Percentiles rank a stretch among this genome's conserved stretches.
phyloP scores from a whole-genome alignment of 1,139 yeast species.

The Candida neerlandica region DNA sequence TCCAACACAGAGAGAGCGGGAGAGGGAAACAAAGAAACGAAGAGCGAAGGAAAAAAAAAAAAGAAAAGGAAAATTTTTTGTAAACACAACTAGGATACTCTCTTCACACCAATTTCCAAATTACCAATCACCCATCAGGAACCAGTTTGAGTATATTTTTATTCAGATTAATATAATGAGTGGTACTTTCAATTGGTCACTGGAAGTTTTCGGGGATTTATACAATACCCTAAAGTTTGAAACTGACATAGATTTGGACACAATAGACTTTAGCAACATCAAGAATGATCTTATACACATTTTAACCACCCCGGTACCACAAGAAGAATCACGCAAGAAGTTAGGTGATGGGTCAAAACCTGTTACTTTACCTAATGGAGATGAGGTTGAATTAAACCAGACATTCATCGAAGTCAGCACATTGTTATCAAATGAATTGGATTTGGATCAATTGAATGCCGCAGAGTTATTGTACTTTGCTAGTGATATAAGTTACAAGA shows the following conservation, averaged over 20 bases:
- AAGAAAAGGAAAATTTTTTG: slow-evolving; percentile 1
- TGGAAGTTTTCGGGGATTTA: slow-evolving; percentile 35
- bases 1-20: no score
- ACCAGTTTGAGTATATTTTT: background rate
- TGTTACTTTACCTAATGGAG: slow-evolving; percentile 51
- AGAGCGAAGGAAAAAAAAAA: background rate
- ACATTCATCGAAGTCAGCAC: slow-evolving; percentile 56
- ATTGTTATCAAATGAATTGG: slow-evolving; percentile 50
- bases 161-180: slow-evolving; percentile 4
- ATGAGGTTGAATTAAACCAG: slow-evolving; percentile 71
- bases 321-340: slow-evolving; percentile 53
- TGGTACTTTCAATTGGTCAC: slow-evolving; percentile 32
- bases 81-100: background rate
- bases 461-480: slow-evolving; percentile 47
- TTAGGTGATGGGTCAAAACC: slow-evolving; percentile 53
- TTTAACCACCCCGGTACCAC: slow-evolving; percentile 53
- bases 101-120: no score
- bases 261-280: slow-evolving; percentile 26
- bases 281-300: slow-evolving; percentile 52
- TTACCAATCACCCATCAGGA: background rate
- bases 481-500: slow-evolving; percentile 39
- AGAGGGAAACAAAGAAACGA: no score
- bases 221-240: slow-evolving; percentile 37
- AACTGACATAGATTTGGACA: slow-evolving; percentile 28
- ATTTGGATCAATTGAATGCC: slow-evolving; percentile 37